These are phyloP conservation scores for Gnomoniopsis sp. DNA, from an alignment of 2,329 filamentous ascomycete genomes.

Conservation along the genomic window DNA sequence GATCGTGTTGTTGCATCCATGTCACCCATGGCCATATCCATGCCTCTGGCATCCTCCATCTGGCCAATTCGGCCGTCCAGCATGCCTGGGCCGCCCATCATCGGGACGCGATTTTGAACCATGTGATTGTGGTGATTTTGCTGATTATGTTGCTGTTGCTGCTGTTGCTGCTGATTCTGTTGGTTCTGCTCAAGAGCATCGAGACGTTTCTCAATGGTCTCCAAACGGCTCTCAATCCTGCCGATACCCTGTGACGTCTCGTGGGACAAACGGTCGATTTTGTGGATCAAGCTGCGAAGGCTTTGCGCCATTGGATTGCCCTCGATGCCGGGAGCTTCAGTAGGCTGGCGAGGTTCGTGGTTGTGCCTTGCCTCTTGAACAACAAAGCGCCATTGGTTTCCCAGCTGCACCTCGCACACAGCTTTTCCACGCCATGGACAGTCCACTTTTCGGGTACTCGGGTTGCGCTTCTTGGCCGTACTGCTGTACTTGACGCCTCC, in stretches of 20 bases:
- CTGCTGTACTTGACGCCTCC: conserved; percentile 63
- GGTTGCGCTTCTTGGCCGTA: conserved; percentile 62
- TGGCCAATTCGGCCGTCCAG: conserved; percentile 27
- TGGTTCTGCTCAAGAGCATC: conserved; percentile 46
- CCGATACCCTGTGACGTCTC: conserved; percentile 52
- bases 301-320: conserved; percentile 56
- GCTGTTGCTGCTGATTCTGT: conserved; percentile 14
- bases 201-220: conserved; percentile 48
- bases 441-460: conserved; percentile 61
- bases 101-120: conserved; percentile 20
- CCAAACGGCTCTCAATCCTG: conserved; percentile 47
- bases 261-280: conserved; percentile 56
- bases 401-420: conserved; percentile 60
- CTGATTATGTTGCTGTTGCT: conserved; percentile 1
- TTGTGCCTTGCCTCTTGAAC: conserved; percentile 60
- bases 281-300: conserved; percentile 56
- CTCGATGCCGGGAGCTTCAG: conserved; percentile 53
- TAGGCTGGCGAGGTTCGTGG: conserved; percentile 55
- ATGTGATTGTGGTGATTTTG: conserved; percentile 18
- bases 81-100: conserved; percentile 20
- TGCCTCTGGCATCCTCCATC: conserved; percentile 34
- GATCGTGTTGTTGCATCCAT: conserved; percentile 32
- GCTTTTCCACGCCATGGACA: conserved; percentile 62
- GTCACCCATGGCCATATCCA: conserved; percentile 37
- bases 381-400: conserved; percentile 62